Evolutionary conservation across 495 filamentous ascomycete species (phyloP), one percentile per base, ranked within the genome.

Genomic region (Podospora australis): DNA sequence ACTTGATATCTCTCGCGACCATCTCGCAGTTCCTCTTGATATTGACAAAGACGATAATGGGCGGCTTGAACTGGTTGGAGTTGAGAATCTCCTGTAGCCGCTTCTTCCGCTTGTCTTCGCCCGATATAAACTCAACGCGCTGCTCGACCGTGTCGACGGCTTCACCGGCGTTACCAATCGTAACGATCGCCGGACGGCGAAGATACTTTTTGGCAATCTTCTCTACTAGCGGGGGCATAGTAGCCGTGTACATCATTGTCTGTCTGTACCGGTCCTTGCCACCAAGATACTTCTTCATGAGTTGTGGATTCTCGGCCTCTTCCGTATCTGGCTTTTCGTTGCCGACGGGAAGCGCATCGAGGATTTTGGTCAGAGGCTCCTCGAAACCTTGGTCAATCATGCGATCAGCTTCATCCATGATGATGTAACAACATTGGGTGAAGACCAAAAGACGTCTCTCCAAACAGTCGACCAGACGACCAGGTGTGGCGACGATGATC

Each of bases 171-270:
- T 91, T 90, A 39, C 92, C 92, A 50, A 97, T 97, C 0, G 86
- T 96, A 41, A 97, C 89, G 34, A 94, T 95, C 3, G 92, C 92
- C 0, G 92, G 94, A 3, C 92, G 79, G 3, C 94, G 85, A 6
- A 99, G 80, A 59, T 97, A 99, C 62, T 96, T 96, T 47, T 88
- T 82, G 2, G 92, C 92, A 48, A 99, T 97, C 51, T 90, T 87
- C 60, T 97, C 94, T 36, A 99, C 88, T 6, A 89, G 83, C 2
- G 83, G 67, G 3, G 94, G 90, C 92, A 99, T 99, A 22, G 92
- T 99, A 9, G 92, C 92, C 48, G 94, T 99, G 78, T 97, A 99
- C 92, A 99, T 99, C 92, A 99, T 99, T 2, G 92, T 99, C 66
- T 99, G 94, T 45, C 92, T 72, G 68, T 97, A 99, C 13, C 87